Base-by-base conservation (phyloP, 83 land plant genomes). In the Thuja plicata region DNA sequence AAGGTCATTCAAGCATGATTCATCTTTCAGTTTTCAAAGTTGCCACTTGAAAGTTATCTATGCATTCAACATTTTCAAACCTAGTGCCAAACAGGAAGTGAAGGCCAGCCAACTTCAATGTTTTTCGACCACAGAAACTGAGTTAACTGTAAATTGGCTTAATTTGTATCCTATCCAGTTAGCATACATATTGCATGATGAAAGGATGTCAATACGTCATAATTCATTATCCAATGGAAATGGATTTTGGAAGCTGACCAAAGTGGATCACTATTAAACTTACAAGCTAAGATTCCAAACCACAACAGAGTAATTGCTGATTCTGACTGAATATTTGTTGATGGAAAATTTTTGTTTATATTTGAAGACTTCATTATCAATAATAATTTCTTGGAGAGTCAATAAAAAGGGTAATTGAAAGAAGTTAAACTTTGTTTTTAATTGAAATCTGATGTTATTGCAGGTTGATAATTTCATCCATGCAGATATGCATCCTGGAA, bases 401-500 rank as follows among this genome's bases (percentile, higher is more conserved):
- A 11, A 8, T 66, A 12, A 32, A 76, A 76, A 37, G 35, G 79
- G 79, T 76, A 35, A 74, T 16, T 76, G 15, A 34, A 83, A 83
- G 55, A 30, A 83, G 34, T 15, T 48, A 30, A 21, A 83, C 34
- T 13, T n/a, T 24, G 9, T 40, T n/a, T 48, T 57, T 83, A 40
- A 83, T 82, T 45, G n/a, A 1, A 12, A 60, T 38, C 34, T 45
- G 12, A 79, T 34, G 27, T 88, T 43, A 50, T 87, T 91, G 54
- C 94, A 98, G 99, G 99, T 96, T 90, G 99, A 98, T 90, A 98
- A 98, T 86, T 98, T 98, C 85, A 92, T 98, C 45, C 99, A 98
- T 93, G 99, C 99, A 54, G 99, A 98, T 92, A 89, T 98, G 95
- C 99, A 98, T 92, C 99, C 99, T 84, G 99, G 99, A 86, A 98